Conservation (phyloP, 2,329 filamentous ascomycete genomes). For the Volutella citrinella region DNA sequence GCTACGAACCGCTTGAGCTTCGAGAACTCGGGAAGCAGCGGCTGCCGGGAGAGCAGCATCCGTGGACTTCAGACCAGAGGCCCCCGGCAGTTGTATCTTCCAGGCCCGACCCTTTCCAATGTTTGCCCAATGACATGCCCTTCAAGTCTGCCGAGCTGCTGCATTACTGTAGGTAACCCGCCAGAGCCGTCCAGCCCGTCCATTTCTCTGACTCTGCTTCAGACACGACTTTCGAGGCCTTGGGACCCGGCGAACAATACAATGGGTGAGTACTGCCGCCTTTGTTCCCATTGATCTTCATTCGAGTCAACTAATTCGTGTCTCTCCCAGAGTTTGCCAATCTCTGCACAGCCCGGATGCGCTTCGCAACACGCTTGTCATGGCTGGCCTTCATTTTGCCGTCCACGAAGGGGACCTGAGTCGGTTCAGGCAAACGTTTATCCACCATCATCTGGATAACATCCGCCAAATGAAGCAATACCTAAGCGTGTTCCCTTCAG, state of each 20-base stretch:
- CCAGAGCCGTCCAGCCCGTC: constrained; percentile 3
- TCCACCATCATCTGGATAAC: no score
- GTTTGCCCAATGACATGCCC: constrained; percentile 15
- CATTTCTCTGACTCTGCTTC: not conserved
- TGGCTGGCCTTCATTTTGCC: constrained; percentile 18
- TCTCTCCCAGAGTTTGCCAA: constrained; percentile 8
- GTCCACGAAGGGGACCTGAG: no score
- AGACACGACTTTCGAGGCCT: no score
- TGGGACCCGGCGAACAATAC: no score
- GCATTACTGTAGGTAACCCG: constrained; percentile 17
- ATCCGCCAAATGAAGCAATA: no score
- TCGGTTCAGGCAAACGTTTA: no score
- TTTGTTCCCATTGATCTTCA: no score
- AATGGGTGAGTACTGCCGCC: no score
- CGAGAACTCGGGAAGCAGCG: constrained; percentile 15
- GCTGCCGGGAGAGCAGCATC: constrained; percentile 19
- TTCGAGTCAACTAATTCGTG: no score
- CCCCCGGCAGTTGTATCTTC: constrained; percentile 4
- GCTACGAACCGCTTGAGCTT: constrained; percentile 7
- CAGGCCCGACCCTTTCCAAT: constrained; percentile 5
- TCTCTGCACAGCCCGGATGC: constrained; percentile 12
- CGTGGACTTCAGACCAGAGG: constrained; percentile 8
- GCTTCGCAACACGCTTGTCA: constrained; percentile 16
- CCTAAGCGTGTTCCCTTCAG: no score
- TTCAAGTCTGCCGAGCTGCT: constrained; percentile 20